Evolutionary conservation across 371 early-diverging fungal species (phyloP), one percentile per base, ranked within the genome.

Genomic region (Mucor irregularis): DNA sequence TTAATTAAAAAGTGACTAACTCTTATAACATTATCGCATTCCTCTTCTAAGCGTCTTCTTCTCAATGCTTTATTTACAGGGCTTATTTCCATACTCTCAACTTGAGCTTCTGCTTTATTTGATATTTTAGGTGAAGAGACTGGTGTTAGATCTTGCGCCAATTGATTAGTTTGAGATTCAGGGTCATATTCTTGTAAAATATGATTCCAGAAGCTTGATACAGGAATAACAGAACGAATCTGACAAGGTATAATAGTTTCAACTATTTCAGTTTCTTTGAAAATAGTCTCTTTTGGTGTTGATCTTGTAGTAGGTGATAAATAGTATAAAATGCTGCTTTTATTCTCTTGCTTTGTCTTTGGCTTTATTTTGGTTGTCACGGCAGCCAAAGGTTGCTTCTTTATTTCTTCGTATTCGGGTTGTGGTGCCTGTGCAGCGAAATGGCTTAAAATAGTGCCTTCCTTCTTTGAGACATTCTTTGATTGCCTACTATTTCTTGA

Each of bases 351-450:
- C 14, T 24, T 29, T 46, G 26, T 43, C n/a, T 7, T 26, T 43
- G 44, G 19, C 4, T 7, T 10, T 14, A n/a, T 1, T 30, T 37
- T n/a, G 10, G 22, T 50, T 19, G 10, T 39, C 11, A 2, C 38
- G 17, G 25, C n/a, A n/a, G n/a, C n/a, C 5, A 16, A 11, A 35
- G 35, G 14, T 16, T 13, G 30, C 22, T 52, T 40, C 13, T 39
- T 28, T 14, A 39, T 16, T 17, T 11, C 1, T n/a, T 52, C 42
- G 16, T 52, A 52, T 13, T 40, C 22, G 8, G 52, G 52, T 26
- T 52, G 52, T 30, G 52, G 52, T 40, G 40, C 42, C 22, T 52
- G 52, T 10, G n/a, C 31, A 21, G 42, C 40, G n/a, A 51, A 51
- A n/a, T 29, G 11, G 16, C 37, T 37, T 21, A 13, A 31, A 5